Base-by-base conservation (phyloP, 2,329 filamentous ascomycete genomes). In the Coniochaeta sp. region DNA sequence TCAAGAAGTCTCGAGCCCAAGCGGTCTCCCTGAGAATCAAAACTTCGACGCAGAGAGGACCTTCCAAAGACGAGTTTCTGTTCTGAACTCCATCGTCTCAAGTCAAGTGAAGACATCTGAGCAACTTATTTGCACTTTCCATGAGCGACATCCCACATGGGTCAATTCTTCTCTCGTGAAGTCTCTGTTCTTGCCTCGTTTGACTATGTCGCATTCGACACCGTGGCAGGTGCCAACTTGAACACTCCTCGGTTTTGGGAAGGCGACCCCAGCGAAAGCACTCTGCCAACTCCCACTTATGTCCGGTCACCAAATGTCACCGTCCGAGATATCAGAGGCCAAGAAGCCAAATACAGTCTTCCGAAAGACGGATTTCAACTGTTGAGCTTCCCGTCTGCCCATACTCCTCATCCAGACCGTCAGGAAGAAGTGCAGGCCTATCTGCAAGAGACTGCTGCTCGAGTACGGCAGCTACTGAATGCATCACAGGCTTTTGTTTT, bases 161-260 rank as follows among this genome's bases (percentile, higher is more conserved):
- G 55, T 3, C 55, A 57, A 16, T 12, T 40, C 17, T 42, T 57
- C 16, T 28, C 34, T 26, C 55, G 36, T n/a, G 34, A 42, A 5
- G 55, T 42, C 5, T 38, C 55, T n/a, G 34, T 57, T 17, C 17
- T 8, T 7, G 38, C 36, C 2, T 24, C 55, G 3, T 57, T 57
- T 16, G 55, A 42, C 12, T 57, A 57, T 42, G 34, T 57, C 22
- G 22, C 32, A 5, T 57, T 57, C n/a, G 55, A 40, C 30, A 26
- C 34, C 19, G 55, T 24, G 9, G 16, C 55, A 24, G 55, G 55
- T 4, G 22, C 55, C 4, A 34, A 57, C 55, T 34, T 57, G 16
- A 57, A 57, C 19, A 57, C 55, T 5, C 55, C 55, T 7, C 55
- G 55, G n/a, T 57, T 57, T 34, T 57, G 55, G 55, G 55, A 57